These are phyloP conservation scores for Cercophora samala DNA, from an alignment of 495 filamentous ascomycete genomes.

Conservation along the genomic window DNA sequence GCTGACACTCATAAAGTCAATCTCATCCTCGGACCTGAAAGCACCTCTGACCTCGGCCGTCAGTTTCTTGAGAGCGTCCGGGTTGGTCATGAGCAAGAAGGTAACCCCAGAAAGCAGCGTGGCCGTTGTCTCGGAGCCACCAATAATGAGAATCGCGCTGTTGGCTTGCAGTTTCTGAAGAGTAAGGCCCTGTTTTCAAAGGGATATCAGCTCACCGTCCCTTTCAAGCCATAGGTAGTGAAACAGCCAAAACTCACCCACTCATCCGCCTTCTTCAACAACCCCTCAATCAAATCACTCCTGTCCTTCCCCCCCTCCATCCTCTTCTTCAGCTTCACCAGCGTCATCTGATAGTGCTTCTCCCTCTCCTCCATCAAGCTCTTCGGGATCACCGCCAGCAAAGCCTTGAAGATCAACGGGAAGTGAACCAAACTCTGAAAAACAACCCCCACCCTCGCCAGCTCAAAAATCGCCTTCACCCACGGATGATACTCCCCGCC, in stretches of 20 bases:
- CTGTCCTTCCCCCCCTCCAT: slow-evolving; percentile 41
- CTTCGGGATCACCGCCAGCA: slow-evolving; percentile 29
- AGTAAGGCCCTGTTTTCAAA: slow-evolving; percentile 33
- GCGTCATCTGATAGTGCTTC: slow-evolving; percentile 36
- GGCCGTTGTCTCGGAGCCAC: slow-evolving; percentile 60
- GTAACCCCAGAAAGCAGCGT: slow-evolving; percentile 52
- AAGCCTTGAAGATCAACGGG: slow-evolving; percentile 24
- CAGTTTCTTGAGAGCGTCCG: slow-evolving; percentile 42
- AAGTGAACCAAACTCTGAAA: slow-evolving; percentile 35
- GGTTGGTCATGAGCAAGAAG: slow-evolving; percentile 51
- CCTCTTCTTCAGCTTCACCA: slow-evolving; percentile 41
- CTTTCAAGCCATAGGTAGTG: background rate
- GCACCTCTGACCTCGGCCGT: slow-evolving; percentile 47
- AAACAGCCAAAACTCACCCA: slow-evolving; percentile 30
- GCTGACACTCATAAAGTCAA: slow-evolving; percentile 46
- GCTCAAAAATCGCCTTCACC: slow-evolving; percentile 49
- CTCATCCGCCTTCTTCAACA: slow-evolving; percentile 48
- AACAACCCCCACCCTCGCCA: slow-evolving; percentile 36
- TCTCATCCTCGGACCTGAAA: slow-evolving; percentile 52
- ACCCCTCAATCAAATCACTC: slow-evolving; percentile 48
- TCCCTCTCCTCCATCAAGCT: slow-evolving; percentile 32
- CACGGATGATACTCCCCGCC: slow-evolving; percentile 51
- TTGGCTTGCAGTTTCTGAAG: slow-evolving; percentile 42
- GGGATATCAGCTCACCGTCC: background rate
- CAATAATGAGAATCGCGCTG: slow-evolving; percentile 46